phyloP scores from a whole-genome alignment of 2,329 filamentous ascomycete species.

The Claviceps purpurea region DNA sequence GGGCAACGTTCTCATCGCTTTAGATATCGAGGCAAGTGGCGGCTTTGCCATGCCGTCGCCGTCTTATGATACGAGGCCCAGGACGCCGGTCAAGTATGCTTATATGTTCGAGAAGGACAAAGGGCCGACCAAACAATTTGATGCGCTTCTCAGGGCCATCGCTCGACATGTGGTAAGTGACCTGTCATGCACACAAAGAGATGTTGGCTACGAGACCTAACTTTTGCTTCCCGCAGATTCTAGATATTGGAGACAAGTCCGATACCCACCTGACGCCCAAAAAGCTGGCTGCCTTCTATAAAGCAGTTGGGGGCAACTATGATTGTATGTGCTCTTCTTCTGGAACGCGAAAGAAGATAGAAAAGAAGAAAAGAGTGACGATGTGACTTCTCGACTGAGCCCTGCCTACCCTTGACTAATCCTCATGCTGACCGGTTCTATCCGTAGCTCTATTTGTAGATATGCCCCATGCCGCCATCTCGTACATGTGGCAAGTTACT shows the following conservation, averaged over 20 bases:
- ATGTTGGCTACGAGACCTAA: slow-evolving; percentile 8
- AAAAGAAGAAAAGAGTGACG: background rate
- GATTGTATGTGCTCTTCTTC: slow-evolving; percentile 35
- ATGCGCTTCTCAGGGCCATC: slow-evolving; percentile 55
- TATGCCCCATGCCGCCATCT: slow-evolving; percentile 60
- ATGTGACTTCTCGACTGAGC: background rate
- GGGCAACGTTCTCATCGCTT: background rate
- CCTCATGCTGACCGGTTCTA: slow-evolving; percentile 1
- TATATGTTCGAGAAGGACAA: slow-evolving; percentile 58
- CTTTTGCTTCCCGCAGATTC: slow-evolving; percentile 26
- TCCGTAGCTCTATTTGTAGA: slow-evolving; percentile 57
- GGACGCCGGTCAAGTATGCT: slow-evolving; percentile 34
- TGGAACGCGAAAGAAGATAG: background rate
- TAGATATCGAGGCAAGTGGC: background rate
- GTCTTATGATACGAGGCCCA: slow-evolving; percentile 13
- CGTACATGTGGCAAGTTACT: slow-evolving; percentile 83
- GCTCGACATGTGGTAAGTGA: slow-evolving; percentile 55
- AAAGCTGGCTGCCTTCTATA: slow-evolving; percentile 68
- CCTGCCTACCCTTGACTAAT: background rate
- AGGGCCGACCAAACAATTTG: slow-evolving; percentile 50
- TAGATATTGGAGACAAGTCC: slow-evolving; percentile 44
- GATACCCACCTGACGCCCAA: slow-evolving; percentile 43
- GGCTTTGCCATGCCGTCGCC: slow-evolving; percentile 11
- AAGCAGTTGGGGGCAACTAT: slow-evolving; percentile 60
- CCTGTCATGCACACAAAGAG: background rate